A percentile compares a stretch with the other conserved stretches of the same genome.
Evolutionary conservation across 495 filamentous ascomycete genomes (phyloP).

Genomic region (Annulohypoxylon bovei): DNA sequence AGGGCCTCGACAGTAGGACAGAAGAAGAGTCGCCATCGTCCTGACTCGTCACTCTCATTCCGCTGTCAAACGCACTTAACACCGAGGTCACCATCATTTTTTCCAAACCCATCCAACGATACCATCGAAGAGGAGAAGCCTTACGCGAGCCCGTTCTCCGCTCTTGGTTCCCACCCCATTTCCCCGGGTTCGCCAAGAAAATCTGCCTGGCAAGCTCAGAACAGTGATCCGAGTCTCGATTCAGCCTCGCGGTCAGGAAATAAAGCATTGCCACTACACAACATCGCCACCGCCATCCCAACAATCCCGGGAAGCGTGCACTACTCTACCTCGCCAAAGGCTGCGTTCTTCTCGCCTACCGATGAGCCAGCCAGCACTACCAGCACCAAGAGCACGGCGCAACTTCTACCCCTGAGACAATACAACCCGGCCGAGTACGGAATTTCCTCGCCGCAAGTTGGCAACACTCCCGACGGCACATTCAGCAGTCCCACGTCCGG

Average conservation of each 20-base stretch:
- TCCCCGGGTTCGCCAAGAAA: slow-evolving; percentile 22
- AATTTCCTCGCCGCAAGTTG: slow-evolving; percentile 34
- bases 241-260: slow-evolving; percentile 8
- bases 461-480: slow-evolving; percentile 23
- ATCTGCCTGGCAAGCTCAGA: slow-evolving; percentile 13
- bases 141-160: slow-evolving; percentile 17
- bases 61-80: slow-evolving; percentile 59
- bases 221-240: background rate
- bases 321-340: slow-evolving; percentile 48
- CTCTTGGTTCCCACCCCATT: slow-evolving; percentile 35
- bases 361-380: slow-evolving; percentile 48
- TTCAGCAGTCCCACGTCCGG: slow-evolving; percentile 48
- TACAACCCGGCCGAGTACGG: slow-evolving; percentile 57
- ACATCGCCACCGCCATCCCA: slow-evolving; percentile 42
- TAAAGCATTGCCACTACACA: slow-evolving; percentile 16
- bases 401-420: slow-evolving; percentile 48
- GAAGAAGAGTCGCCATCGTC: slow-evolving; percentile 43
- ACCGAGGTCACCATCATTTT: slow-evolving; percentile 51
- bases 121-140: slow-evolving; percentile 43
- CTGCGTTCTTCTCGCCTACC: slow-evolving; percentile 44
- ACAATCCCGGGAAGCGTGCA: slow-evolving; percentile 42
- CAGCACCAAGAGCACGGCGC: slow-evolving; percentile 47
- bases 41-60: slow-evolving; percentile 57
- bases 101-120: slow-evolving; percentile 38
- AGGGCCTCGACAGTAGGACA: slow-evolving; percentile 26